Percentiles rank a stretch among this genome's conserved stretches.
Conservation (phyloP, 2,329 filamentous ascomycete genomes). For the Aspergillus costaricaensis region DNA sequence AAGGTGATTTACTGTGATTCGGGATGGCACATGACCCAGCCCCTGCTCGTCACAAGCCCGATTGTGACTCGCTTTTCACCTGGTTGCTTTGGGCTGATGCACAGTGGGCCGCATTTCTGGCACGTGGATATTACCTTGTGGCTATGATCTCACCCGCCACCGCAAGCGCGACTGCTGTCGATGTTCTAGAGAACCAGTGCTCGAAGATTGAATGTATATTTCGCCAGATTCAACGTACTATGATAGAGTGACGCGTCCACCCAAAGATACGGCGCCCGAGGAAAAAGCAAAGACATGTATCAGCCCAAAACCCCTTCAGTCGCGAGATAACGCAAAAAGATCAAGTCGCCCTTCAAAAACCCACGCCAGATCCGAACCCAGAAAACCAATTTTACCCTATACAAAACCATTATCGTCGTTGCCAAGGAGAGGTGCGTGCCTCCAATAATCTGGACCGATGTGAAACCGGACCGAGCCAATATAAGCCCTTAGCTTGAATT, state of each 20-base stretch:
- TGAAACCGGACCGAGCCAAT: constrained; percentile 20
- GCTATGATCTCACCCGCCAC: background rate
- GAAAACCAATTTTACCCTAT: background rate
- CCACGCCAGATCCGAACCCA: background rate
- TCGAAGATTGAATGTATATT: constrained; percentile 12
- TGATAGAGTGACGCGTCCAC: background rate
- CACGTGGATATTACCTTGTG: constrained; percentile 1
- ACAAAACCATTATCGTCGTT: background rate
- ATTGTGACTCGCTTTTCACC: background rate
- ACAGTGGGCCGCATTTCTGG: background rate
- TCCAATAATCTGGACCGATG: constrained; percentile 9
- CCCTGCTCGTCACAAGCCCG: constrained; percentile 7
- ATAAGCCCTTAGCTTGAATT: constrained; percentile 4
- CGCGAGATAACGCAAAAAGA: background rate
- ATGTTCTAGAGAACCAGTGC: background rate
- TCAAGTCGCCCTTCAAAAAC: background rate
- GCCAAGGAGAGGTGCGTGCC: constrained; percentile 18
- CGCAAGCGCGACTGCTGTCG: background rate
- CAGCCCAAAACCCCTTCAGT: constrained; percentile 8
- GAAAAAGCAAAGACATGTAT: constrained; percentile 10
- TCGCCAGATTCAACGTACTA: constrained; percentile 3
- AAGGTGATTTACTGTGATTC: background rate
- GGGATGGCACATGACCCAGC: constrained; percentile 13
- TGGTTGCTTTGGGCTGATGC: background rate
- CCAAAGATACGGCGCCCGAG: constrained; percentile 3